phyloP scores from a whole-genome alignment of 1,284 basidiomycete species.

The Paramarasmius palmivorus region DNA sequence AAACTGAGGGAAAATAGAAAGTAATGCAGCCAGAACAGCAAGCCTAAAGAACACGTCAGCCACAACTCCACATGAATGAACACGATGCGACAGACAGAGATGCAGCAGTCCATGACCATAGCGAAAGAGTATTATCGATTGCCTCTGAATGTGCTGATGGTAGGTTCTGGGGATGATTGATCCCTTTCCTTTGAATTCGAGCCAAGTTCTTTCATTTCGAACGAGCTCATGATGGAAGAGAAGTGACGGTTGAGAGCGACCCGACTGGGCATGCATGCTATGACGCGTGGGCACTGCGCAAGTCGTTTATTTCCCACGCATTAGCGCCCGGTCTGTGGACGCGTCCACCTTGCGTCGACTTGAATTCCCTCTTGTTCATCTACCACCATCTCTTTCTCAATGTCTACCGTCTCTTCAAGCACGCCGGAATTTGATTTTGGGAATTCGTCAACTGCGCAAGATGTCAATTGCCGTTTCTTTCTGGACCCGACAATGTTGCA shows the following conservation, averaged over 20 bases:
- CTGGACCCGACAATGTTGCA: slow-evolving; percentile 38
- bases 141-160: background rate
- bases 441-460: slow-evolving; percentile 70
- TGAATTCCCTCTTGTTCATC: too few species aligned
- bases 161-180: background rate
- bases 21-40: slow-evolving; percentile 39
- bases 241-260: too few species aligned
- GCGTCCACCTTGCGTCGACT: too few species aligned
- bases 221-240: slow-evolving; percentile 1
- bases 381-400: slow-evolving; percentile 15
- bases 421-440: slow-evolving; percentile 62
- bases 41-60: slow-evolving; percentile 31
- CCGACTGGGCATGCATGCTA: too few species aligned
- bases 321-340: too few species aligned
- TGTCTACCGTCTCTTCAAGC: slow-evolving; percentile 36
- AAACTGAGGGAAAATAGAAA: slow-evolving; percentile 58
- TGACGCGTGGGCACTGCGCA: too few species aligned
- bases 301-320: too few species aligned
- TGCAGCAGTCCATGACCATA: slow-evolving; percentile 1
- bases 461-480: slow-evolving; percentile 64
- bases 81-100: background rate
- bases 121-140: background rate
- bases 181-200: background rate
- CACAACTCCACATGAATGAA: background rate
- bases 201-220: background rate